Evolutionary conservation across 2,329 filamentous ascomycete species (phyloP).

Genomic region (Aspergillus sp.): DNA sequence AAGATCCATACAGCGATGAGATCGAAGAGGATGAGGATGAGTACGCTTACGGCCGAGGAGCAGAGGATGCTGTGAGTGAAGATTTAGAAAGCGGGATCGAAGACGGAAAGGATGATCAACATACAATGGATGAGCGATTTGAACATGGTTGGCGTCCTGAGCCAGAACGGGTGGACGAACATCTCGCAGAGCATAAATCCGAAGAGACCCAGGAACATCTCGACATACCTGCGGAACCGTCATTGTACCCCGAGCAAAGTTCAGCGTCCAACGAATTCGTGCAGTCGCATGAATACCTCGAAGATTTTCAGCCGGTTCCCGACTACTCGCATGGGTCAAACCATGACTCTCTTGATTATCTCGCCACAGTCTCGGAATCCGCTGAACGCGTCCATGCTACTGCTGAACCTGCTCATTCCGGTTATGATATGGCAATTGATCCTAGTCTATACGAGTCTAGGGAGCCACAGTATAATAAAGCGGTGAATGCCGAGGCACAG

Average conservation of each 20-base stretch:
- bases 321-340: conserved; percentile 10
- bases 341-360: conserved; percentile 18
- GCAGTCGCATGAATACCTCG: background rate
- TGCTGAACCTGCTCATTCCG: background rate
- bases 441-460: conserved; percentile 9
- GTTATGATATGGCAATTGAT: conserved; percentile 10
- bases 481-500: background rate
- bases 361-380: conserved; percentile 15
- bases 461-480: background rate
- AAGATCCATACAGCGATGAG: background rate
- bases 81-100: background rate
- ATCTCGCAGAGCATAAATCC: background rate
- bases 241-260: background rate
- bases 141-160: background rate
- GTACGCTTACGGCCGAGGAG: background rate
- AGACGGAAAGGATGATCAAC: background rate
- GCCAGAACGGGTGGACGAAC: background rate
- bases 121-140: background rate
- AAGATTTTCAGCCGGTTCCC: background rate
- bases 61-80: background rate
- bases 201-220: background rate
- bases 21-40: background rate
- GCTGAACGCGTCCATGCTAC: conserved; percentile 9
- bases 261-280: background rate
- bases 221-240: background rate